Evolutionary conservation across 148 eudicot genomes (phyloP).

Genomic region (Cornus kousa): DNA sequence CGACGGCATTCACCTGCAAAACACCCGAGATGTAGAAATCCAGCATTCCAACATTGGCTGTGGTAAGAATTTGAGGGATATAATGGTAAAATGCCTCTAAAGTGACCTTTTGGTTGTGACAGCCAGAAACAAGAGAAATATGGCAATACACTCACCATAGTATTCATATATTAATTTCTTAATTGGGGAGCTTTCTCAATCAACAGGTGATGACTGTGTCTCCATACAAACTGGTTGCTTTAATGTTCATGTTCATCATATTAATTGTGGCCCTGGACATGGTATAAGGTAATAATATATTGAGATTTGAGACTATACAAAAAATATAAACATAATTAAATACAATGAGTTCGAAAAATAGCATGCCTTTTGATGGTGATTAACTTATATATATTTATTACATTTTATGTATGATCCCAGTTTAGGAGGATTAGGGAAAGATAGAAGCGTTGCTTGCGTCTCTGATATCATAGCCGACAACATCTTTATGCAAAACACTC

Average conservation of each 20-base stretch:
- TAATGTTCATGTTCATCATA: conserved; percentile 68
- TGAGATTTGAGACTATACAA: not conserved
- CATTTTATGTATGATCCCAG: conserved; percentile 29
- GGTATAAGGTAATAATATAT: conserved; percentile 62
- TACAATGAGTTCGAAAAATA: too few species aligned
- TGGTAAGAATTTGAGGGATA: conserved; percentile 34
- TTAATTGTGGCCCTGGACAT: conserved; percentile 88
- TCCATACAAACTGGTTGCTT: conserved; percentile 92
- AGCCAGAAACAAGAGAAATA: too few species aligned
- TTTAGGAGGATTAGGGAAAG: conserved; percentile 82
- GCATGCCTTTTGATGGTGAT: too few species aligned
- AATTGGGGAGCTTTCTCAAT: not conserved
- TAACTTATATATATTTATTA: not conserved
- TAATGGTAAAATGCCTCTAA: too few species aligned
- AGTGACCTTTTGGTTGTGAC: too few species aligned
- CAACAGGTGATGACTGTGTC: conserved; percentile 89
- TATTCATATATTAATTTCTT: not conserved
- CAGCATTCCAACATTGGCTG: conserved; percentile 57
- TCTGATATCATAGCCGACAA: conserved; percentile 63
- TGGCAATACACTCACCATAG: not conserved
- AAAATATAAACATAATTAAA: too few species aligned
- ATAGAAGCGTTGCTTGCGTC: conserved; percentile 66
- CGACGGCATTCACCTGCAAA: conserved; percentile 86
- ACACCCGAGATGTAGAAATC: conserved; percentile 67
- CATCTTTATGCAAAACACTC: conserved; percentile 48